Percentiles rank a stretch among this genome's conserved stretches.
Evolutionary conservation across 495 filamentous ascomycete genomes (phyloP).

Genomic region (Penicillium nucicola): DNA sequence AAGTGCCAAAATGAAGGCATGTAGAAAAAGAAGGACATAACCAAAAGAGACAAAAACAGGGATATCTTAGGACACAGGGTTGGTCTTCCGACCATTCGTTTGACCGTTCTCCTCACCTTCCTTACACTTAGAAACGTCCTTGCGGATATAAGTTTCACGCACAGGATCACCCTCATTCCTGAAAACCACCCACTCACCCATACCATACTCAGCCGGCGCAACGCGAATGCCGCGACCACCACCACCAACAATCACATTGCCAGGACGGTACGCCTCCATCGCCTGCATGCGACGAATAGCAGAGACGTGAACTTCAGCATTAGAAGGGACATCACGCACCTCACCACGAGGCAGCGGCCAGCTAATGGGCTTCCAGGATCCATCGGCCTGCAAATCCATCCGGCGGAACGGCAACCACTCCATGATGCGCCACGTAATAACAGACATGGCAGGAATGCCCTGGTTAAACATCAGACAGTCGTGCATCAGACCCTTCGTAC

Average conservation of each 20-base stretch:
- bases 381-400: conserved; percentile 73
- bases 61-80: background rate
- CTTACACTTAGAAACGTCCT: conserved; percentile 25
- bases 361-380: conserved; percentile 75
- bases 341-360: conserved; percentile 82
- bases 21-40: background rate
- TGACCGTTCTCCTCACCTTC: conserved; percentile 4
- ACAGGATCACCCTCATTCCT: conserved; percentile 61
- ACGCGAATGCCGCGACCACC: conserved; percentile 66
- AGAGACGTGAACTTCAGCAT: conserved; percentile 67
- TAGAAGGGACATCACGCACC: conserved; percentile 72
- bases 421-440: conserved; percentile 78
- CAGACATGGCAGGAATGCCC: conserved; percentile 54
- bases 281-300: conserved; percentile 71
- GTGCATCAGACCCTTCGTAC: conserved; percentile 64
- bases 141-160: conserved; percentile 58
- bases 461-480: conserved; percentile 70
- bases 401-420: conserved; percentile 81
- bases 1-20: background rate
- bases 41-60: background rate
- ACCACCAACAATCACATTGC: conserved; percentile 77
- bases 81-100: background rate
- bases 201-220: conserved; percentile 61
- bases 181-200: conserved; percentile 70
- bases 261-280: conserved; percentile 66